Conservation (phyloP, 805 yeast species). For the Metschnikowia dekortorum region DNA sequence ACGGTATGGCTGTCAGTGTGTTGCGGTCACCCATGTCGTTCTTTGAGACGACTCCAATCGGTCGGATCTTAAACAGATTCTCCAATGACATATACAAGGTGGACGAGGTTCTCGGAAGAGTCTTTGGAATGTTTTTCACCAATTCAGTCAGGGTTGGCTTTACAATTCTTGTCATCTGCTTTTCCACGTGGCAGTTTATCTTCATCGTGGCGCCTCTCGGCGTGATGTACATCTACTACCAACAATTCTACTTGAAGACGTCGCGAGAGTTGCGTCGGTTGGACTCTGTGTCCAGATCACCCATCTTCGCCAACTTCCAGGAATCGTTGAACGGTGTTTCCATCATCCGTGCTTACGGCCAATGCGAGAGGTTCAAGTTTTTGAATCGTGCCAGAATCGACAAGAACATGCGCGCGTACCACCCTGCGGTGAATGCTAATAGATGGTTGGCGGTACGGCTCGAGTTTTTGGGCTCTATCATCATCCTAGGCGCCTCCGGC, state of each 20-base stretch:
- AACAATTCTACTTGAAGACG: constrained; percentile 69
- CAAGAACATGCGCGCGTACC: constrained; percentile 84
- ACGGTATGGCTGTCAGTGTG: constrained; percentile 65
- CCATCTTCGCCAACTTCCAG: constrained; percentile 80
- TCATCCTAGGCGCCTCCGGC: constrained; percentile 82
- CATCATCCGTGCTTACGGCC: constrained; percentile 70
- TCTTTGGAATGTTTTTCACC: constrained; percentile 62
- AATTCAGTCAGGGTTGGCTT: constrained; percentile 62
- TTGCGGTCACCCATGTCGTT: constrained; percentile 92
- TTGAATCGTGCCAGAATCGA: constrained; percentile 73
- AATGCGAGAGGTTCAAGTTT: constrained; percentile 56
- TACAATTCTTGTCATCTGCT: constrained; percentile 74
- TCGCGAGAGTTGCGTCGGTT: constrained; percentile 81
- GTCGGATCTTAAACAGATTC: constrained; percentile 85
- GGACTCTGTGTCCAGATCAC: constrained; percentile 75
- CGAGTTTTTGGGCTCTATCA: constrained; percentile 85
- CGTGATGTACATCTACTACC: constrained; percentile 63
- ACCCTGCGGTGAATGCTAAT: constrained; percentile 88
- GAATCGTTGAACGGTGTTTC: constrained; percentile 74
- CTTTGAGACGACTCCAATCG: constrained; percentile 94
- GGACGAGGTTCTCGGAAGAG: constrained; percentile 73
- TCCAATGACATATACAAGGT: constrained; percentile 87
- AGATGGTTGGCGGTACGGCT: constrained; percentile 97
- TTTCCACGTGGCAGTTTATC: constrained; percentile 83
- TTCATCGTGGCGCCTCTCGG: constrained; percentile 68